These are phyloP conservation scores for Cyclospora cayetanensis DNA, from an alignment of 169 alveolate genomes.

Conservation along the genomic window DNA sequence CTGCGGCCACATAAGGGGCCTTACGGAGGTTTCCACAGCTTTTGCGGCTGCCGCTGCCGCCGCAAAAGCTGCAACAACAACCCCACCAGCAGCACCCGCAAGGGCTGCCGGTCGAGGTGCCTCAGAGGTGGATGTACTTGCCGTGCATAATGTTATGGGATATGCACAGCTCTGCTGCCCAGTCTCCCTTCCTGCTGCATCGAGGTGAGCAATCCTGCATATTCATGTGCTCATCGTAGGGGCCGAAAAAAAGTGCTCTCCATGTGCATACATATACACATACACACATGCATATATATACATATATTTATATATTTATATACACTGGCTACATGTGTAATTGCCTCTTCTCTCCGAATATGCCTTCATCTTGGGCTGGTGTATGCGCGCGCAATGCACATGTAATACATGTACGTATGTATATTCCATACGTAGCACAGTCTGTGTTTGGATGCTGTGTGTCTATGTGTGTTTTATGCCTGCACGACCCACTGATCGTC, in stretches of 20 bases:
- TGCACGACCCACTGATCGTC: background rate
- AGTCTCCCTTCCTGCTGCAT: slow-evolving; percentile 7
- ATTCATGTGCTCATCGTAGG: too few relatives aligned
- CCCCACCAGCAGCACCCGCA: slow-evolving; percentile 27
- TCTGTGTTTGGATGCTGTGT: background rate
- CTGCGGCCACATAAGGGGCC: too few relatives aligned
- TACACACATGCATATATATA: background rate
- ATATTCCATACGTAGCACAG: background rate
- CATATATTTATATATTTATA: too few relatives aligned
- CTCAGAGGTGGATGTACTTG: slow-evolving; percentile 30
- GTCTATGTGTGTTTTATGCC: background rate
- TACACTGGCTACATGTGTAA: background rate
- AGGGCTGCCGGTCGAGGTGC: background rate
- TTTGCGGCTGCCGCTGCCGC: background rate
- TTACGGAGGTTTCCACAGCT: too few relatives aligned
- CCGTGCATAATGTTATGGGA: slow-evolving; percentile 60
- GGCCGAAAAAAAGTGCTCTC: too few relatives aligned
- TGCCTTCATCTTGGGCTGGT: too few relatives aligned
- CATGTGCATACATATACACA: background rate
- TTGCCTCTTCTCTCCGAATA: too few relatives aligned
- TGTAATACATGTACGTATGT: background rate
- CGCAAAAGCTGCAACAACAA: background rate
- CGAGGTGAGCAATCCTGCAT: background rate
- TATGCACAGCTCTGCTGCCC: slow-evolving; percentile 41
- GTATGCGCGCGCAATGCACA: too few relatives aligned